These are phyloP conservation scores for Plantago ovata DNA, from an alignment of 257 asterid species.

Conservation along the genomic window DNA sequence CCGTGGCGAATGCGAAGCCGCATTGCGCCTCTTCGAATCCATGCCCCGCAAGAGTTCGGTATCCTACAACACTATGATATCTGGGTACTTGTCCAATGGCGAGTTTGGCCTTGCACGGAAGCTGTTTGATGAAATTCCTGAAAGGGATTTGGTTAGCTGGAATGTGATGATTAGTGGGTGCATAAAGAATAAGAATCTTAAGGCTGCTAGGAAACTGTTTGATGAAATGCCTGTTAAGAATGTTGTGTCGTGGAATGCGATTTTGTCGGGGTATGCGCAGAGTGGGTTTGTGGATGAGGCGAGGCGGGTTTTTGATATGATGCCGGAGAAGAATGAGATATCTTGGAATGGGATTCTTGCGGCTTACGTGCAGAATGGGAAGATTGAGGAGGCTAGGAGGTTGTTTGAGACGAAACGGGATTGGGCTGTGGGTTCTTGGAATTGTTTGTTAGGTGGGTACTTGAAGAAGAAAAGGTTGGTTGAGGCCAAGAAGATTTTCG, in stretches of 20 bases:
- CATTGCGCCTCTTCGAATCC: too few relatives aligned
- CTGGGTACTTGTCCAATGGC: too few relatives aligned
- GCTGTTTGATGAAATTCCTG: slow-evolving; percentile 41
- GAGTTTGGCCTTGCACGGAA: slow-evolving; percentile 3
- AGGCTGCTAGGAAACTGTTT: too few relatives aligned
- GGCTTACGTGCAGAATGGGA: slow-evolving; percentile 78
- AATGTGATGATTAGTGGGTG: too few relatives aligned
- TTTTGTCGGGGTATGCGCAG: slow-evolving; percentile 85
- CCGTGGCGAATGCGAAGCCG: too few relatives aligned
- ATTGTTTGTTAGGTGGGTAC: slow-evolving; percentile 93
- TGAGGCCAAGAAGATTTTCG: slow-evolving; percentile 64
- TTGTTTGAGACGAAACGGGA: slow-evolving; percentile 65
- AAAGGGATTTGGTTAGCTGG: too few relatives aligned
- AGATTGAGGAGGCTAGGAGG: slow-evolving; percentile 69
- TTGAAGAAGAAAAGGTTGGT: slow-evolving; percentile 67
- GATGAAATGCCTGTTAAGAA: slow-evolving; percentile 7
- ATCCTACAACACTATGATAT: too few relatives aligned
- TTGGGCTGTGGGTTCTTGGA: slow-evolving; percentile 92
- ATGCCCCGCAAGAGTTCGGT: too few relatives aligned
- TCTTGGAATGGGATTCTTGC: slow-evolving; percentile 95
- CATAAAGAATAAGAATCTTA: too few relatives aligned
- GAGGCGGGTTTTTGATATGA: slow-evolving; percentile 52
- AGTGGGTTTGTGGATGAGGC: slow-evolving; percentile 80
- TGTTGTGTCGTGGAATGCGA: slow-evolving; percentile 85
- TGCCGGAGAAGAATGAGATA: slow-evolving; percentile 80